phyloP scores from a whole-genome alignment of 148 eudicot genomes.

The Rhododendron williamsianum region DNA sequence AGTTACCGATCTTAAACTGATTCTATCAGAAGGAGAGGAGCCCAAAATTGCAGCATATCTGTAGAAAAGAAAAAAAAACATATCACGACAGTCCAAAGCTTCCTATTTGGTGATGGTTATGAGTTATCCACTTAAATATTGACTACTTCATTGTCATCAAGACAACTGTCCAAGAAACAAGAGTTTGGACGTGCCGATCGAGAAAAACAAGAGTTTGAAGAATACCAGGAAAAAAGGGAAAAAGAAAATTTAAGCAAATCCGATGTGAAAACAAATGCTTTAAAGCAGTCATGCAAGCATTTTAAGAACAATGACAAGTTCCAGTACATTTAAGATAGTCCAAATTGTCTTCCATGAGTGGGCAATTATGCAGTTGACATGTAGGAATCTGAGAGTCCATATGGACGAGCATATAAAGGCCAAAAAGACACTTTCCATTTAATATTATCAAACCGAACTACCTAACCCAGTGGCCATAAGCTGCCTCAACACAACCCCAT shows the following conservation, averaged over 20 bases:
- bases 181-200: background rate
- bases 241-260: background rate
- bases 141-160: background rate
- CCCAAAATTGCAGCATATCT: constrained; percentile 97
- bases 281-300: background rate
- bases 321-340: background rate
- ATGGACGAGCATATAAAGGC: background rate
- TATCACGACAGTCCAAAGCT: background rate
- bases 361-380: background rate
- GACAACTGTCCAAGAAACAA: background rate
- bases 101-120: background rate
- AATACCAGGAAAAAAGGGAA: background rate
- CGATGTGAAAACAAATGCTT: background rate
- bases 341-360: background rate
- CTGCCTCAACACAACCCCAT: background rate
- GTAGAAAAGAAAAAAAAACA: constrained; percentile 16
- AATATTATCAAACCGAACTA: background rate
- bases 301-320: background rate
- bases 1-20: constrained; percentile 69
- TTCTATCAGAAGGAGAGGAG: constrained; percentile 68
- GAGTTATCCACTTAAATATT: background rate
- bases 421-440: background rate
- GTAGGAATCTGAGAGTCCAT: background rate
- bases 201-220: background rate
- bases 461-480: background rate